Evolutionary conservation across 2,329 filamentous ascomycete genomes (phyloP), one percentile per base, ranked within the genome.

Genomic region (Epichloe typhina): DNA sequence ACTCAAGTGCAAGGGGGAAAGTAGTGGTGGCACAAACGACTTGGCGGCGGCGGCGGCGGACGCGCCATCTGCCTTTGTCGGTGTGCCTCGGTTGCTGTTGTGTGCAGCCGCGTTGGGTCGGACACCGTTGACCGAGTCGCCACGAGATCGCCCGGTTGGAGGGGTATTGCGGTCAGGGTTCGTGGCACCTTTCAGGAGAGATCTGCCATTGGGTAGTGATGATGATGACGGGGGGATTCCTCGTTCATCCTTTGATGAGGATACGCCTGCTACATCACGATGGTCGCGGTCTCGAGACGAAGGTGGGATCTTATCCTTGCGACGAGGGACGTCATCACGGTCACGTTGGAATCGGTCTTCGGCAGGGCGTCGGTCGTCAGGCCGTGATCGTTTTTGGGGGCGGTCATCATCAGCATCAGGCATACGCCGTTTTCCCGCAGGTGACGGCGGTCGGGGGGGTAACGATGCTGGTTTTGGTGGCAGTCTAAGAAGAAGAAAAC

Each of bases 1-100:
- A 38, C 66, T 68, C 11, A 77, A 65, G 37, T 69, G 71, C 1
- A 77, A 63, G 1, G 77, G 77, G 0, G 77, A 80, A 13, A 80
- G 59, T 33, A 80, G 57, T 3, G 72, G 73, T 8, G 77, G 77
- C 6, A 80, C 66, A 23, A 64, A 62, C 26, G 69, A 55, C 54
- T 70, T 72, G 2, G 64, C 58, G 11, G 61, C 58, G 12, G 61
- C 58, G 8, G 23, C 58, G 12, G 61, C 58, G 8, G 23, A 26
- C 23, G 26, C 21, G 11, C 58, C 55, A 19, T 73, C 70, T 19
- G 60, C 46, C 57, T 72, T 72, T 53, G 58, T 67, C 12, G 71
- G 65, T 5, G 64, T 62, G 43, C 58, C 59, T 50, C 65, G 66
- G 23, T 59, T 68, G 55, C 58, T 69, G 33, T 60, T 68, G 56